Evolutionary conservation across 192 early-diverging fungal genomes (phyloP).

Genomic region (Thoreauomyces humboldtii): DNA sequence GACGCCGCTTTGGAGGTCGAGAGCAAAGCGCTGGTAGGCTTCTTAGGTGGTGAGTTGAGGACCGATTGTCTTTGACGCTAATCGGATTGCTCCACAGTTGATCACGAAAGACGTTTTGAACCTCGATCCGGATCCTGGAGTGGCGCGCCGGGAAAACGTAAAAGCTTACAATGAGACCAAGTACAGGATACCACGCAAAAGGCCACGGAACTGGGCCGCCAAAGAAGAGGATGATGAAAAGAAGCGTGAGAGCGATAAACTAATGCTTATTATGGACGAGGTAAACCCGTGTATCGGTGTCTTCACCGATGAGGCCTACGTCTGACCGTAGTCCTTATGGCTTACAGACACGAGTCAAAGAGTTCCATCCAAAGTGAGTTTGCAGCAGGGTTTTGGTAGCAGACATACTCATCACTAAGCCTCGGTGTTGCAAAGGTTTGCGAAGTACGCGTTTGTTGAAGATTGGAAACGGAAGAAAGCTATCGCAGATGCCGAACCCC

Average conservation of each 20-base stretch:
- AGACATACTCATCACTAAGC: background rate
- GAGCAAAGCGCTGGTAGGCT: constrained; percentile 16
- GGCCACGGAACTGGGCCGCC: constrained; percentile 28
- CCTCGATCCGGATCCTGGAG: constrained; percentile 19
- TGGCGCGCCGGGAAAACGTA: constrained; percentile 1
- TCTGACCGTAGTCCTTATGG: background rate
- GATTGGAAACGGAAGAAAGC: constrained; percentile 36
- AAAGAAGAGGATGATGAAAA: constrained; percentile 30
- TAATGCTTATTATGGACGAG: constrained; percentile 43
- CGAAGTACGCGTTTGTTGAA: constrained; percentile 30
- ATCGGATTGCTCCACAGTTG: constrained; percentile 5
- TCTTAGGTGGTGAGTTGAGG: background rate
- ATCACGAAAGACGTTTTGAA: constrained; percentile 1
- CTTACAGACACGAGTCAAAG: background rate
- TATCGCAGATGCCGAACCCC: constrained; percentile 18
- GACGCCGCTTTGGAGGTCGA: constrained; percentile 26
- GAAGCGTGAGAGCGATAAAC: constrained; percentile 25
- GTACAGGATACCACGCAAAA: constrained; percentile 25
- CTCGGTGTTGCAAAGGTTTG: constrained; percentile 14
- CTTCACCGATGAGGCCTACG: too few relatives aligned
- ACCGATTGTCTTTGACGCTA: background rate
- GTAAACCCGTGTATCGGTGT: constrained; percentile 2
- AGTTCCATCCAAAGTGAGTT: constrained; percentile 26
- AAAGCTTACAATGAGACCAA: constrained; percentile 25
- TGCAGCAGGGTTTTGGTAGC: background rate